A percentile compares a stretch with the other conserved stretches of the same genome.
Conservation (phyloP, 805 yeast genomes). For the Starmerella floris region DNA sequence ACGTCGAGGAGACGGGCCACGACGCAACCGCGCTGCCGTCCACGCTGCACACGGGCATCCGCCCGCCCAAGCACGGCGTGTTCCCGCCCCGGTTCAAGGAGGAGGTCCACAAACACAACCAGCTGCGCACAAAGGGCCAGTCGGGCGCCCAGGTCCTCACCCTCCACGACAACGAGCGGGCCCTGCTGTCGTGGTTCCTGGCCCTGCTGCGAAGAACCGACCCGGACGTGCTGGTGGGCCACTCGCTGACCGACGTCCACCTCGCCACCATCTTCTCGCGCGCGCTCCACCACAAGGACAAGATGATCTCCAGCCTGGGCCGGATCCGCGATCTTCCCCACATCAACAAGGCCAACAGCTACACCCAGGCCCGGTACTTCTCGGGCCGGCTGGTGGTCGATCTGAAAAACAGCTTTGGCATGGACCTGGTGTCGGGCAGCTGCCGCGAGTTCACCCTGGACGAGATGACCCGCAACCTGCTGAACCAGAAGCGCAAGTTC, state of each 20-base stretch:
- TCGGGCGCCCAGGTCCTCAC: conserved; percentile 24
- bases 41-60: conserved; percentile 53
- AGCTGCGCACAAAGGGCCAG: conserved; percentile 25
- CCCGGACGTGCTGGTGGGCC: conserved; percentile 87
- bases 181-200: conserved; percentile 59
- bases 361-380: conserved; percentile 52
- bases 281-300: conserved; percentile 53
- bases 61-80: conserved; percentile 48
- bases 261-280: conserved; percentile 71
- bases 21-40: conserved; percentile 48
- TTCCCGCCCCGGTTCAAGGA: conserved; percentile 67
- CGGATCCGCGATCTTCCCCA: conserved; percentile 29
- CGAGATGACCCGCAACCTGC: conserved; percentile 77
- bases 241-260: conserved; percentile 63
- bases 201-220: conserved; percentile 63
- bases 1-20: conserved; percentile 50
- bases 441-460: conserved; percentile 90
- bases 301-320: conserved; percentile 62
- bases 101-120: conserved; percentile 33
- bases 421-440: conserved; percentile 63
- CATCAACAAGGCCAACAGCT: conserved; percentile 18
- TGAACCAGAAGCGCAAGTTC: conserved; percentile 43
- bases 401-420: conserved; percentile 88
- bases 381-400: conserved; percentile 86
- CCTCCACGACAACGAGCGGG: conserved; percentile 54